Conservation (phyloP, 2,329 filamentous ascomycete genomes). For the Neonectria magnoliae region DNA sequence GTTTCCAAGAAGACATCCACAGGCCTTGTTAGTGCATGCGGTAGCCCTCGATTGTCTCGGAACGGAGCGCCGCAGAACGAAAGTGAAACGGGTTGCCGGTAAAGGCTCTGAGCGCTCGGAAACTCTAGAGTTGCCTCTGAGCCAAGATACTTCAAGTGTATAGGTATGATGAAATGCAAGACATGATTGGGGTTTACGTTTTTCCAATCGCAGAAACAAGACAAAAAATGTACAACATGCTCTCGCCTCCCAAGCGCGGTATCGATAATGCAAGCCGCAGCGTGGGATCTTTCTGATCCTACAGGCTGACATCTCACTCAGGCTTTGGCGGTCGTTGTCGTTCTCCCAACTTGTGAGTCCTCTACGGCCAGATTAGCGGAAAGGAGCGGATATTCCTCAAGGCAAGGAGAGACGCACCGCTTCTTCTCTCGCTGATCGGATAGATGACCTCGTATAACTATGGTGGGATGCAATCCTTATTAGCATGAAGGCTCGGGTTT, state of each 20-base stretch:
- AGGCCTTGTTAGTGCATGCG: not conserved
- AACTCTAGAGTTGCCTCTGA: not conserved
- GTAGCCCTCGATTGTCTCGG: not conserved
- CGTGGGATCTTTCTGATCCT: not conserved
- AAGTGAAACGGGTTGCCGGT: too few species aligned
- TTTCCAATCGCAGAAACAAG: not conserved
- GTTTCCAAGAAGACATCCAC: not conserved
- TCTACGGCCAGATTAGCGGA: constrained; percentile 9
- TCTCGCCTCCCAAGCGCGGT: not conserved
- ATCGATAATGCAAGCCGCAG: not conserved
- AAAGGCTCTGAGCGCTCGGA: not conserved
- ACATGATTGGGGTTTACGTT: not conserved
- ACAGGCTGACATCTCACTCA: not conserved
- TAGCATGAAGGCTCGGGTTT: not conserved
- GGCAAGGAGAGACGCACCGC: constrained; percentile 33
- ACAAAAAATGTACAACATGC: constrained; percentile 1
- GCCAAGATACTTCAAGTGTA: not conserved
- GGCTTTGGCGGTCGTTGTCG: constrained; percentile 5
- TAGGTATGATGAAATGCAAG: not conserved
- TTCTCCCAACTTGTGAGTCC: constrained; percentile 21
- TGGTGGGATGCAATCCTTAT: not conserved
- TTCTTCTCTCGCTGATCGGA: constrained; percentile 50
- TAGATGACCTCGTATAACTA: constrained; percentile 56
- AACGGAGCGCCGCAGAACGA: not conserved
- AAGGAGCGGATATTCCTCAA: not conserved